phyloP scores from a whole-genome alignment of 225 moss, liverwort and hornwort genomes.

The Sphagnum tenellum region DNA sequence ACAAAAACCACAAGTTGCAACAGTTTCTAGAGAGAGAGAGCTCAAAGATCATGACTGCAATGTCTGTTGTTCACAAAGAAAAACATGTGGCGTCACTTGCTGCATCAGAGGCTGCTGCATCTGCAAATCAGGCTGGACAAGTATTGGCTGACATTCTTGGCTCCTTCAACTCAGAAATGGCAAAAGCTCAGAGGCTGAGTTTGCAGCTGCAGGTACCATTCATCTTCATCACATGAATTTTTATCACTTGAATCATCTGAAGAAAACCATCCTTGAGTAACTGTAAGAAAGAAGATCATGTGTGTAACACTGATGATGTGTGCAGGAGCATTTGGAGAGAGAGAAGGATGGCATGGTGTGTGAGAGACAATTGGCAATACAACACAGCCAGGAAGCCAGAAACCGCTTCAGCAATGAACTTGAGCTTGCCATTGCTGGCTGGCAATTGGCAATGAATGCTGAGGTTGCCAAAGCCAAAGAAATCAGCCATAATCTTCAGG shows the following conservation, averaged over 20 bases:
- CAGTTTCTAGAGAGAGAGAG: conserved; percentile 45
- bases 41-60: conserved; percentile 17
- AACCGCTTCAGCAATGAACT: conserved; percentile 38
- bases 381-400: conserved; percentile 34
- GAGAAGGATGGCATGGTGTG: conserved; percentile 31
- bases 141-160: conserved; percentile 31
- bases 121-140: conserved; percentile 36
- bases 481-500: conserved; percentile 35
- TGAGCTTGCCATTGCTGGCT: conserved; percentile 27
- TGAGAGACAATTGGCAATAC: conserved; percentile 25
- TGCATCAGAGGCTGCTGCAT: conserved; percentile 40
- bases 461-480: conserved; percentile 63
- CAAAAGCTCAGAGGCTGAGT: conserved; percentile 38
- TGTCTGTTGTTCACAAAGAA: conserved; percentile 28
- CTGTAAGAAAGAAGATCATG: too few relatives aligned
- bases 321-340: conserved; percentile 43
- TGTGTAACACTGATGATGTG: too few relatives aligned
- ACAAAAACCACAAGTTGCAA: conserved; percentile 38
- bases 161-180: conserved; percentile 43
- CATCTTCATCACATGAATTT: too few relatives aligned
- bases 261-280: too few relatives aligned
- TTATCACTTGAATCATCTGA: too few relatives aligned
- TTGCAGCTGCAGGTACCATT: conserved; percentile 27
- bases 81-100: conserved; percentile 40
- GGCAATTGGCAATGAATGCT: conserved; percentile 55